A percentile compares a stretch with the other conserved stretches of the same genome.
These are phyloP conservation scores for Yamadazyma diospyri DNA, from an alignment of 1,139 yeast species.

Conservation along the genomic window DNA sequence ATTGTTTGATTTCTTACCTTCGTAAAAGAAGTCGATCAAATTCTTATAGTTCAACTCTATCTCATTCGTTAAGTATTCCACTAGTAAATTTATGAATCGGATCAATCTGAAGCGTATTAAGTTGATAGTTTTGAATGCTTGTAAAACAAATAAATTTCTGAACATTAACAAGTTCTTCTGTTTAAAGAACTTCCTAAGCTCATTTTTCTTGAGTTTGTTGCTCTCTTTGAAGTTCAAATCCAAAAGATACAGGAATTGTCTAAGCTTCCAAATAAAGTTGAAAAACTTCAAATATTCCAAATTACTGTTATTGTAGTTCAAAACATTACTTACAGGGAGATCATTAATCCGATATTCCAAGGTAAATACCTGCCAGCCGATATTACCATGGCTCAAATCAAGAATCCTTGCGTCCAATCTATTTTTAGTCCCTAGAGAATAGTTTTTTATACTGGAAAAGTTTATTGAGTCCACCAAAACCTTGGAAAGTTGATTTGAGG, in stretches of 20 bases:
- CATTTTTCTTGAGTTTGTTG: slow-evolving; percentile 32
- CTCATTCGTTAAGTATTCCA: slow-evolving; percentile 44
- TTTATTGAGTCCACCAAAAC: slow-evolving; percentile 65
- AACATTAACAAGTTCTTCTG: slow-evolving; percentile 8
- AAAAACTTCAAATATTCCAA: slow-evolving; percentile 76
- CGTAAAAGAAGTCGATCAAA: slow-evolving; percentile 14
- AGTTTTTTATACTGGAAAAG: slow-evolving; percentile 55
- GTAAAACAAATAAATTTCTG: slow-evolving; percentile 24
- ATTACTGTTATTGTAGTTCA: slow-evolving; percentile 35
- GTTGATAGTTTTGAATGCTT: slow-evolving; percentile 36
- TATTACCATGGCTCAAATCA: slow-evolving; percentile 58
- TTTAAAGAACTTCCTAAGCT: slow-evolving; percentile 22
- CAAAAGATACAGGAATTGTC: slow-evolving; percentile 55
- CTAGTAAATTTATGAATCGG: slow-evolving; percentile 42
- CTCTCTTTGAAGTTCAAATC: slow-evolving; percentile 36
- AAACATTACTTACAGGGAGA: slow-evolving; percentile 46
- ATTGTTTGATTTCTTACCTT: slow-evolving; percentile 1
- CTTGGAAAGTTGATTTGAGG: slow-evolving; percentile 64
- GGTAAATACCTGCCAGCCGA: slow-evolving; percentile 92
- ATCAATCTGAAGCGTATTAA: slow-evolving; percentile 45
- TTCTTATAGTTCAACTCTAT: slow-evolving; percentile 41
- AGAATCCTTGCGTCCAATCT: slow-evolving; percentile 80
- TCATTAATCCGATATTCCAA: slow-evolving; percentile 69
- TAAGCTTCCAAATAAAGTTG: slow-evolving; percentile 79
- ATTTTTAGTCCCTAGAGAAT: slow-evolving; percentile 20